Evolutionary conservation across 2,329 filamentous ascomycete genomes (phyloP).

Genomic region (Xenoacremonium recifei): DNA sequence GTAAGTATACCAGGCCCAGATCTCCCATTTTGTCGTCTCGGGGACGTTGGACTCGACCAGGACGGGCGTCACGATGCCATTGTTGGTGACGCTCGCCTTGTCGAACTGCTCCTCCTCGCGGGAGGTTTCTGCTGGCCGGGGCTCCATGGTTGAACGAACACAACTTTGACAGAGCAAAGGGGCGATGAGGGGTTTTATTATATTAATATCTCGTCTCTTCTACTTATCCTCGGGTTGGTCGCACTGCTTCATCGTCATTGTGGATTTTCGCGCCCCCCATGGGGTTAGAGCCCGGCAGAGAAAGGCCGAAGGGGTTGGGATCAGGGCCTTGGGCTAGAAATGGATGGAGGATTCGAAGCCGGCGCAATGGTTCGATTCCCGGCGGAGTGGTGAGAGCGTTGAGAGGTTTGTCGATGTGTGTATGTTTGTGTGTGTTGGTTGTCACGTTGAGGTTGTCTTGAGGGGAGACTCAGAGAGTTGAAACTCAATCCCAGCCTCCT

Average conservation of each 20-base stretch:
- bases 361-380: no score
- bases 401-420: no score
- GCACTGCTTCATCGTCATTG: not conserved
- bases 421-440: no score
- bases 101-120: not conserved
- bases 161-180: not conserved
- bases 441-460: no score
- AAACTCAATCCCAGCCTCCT: no score
- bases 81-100: not conserved
- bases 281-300: not conserved
- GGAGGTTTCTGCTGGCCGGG: not conserved
- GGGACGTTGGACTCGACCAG: constrained; percentile 2
- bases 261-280: not conserved
- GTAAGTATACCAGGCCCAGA: constrained; percentile 40
- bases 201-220: not conserved
- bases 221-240: not conserved
- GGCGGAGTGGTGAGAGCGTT: no score
- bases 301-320: not conserved
- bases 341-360: no score
- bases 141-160: not conserved
- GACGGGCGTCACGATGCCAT: constrained; percentile 1
- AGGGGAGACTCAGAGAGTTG: no score
- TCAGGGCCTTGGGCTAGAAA: not conserved
- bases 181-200: not conserved
- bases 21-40: constrained; percentile 16